Percentiles rank a stretch among this genome's conserved stretches.
These are phyloP conservation scores for Chytridium lagenaria DNA, from an alignment of 371 early-diverging fungal genomes.

Conservation along the genomic window DNA sequence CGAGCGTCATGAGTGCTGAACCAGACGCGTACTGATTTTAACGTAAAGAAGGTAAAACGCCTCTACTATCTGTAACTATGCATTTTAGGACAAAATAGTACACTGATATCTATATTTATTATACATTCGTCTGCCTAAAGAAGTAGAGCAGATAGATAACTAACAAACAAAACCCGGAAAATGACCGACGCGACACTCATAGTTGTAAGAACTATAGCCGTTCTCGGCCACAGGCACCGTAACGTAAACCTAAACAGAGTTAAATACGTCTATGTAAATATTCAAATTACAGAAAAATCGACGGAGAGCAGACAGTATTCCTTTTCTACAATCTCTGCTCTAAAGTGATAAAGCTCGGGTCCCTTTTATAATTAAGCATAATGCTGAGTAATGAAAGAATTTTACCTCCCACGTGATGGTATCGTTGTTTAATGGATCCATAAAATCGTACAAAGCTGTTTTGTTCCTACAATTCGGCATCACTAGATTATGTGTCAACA, in stretches of 20 bases:
- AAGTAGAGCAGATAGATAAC: conserved; percentile 29
- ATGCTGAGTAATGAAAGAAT: background rate
- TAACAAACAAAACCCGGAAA: conserved; percentile 33
- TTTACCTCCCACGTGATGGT: conserved; percentile 26
- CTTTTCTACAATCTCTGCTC: conserved; percentile 27
- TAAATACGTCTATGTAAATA: background rate
- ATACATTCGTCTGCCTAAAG: conserved; percentile 23
- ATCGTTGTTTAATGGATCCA: conserved; percentile 25
- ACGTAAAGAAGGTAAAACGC: too few species aligned
- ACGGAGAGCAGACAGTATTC: conserved; percentile 32
- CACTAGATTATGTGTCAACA: background rate
- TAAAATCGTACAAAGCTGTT: background rate
- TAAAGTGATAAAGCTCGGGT: conserved; percentile 45
- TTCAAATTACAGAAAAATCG: conserved; percentile 27
- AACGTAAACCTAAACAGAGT: conserved; percentile 36
- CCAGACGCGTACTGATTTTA: too few species aligned
- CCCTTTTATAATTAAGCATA: conserved; percentile 21
- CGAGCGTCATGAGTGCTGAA: too few species aligned
- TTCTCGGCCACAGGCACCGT: conserved; percentile 31
- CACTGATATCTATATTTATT: too few species aligned
- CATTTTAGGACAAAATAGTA: too few species aligned
- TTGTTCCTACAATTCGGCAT: conserved; percentile 26
- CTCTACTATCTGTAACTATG: too few species aligned
- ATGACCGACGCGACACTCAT: conserved; percentile 39
- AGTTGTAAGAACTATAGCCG: conserved; percentile 28